A percentile compares a stretch with the other conserved stretches of the same genome.
These are phyloP conservation scores for Collybiopsis confluens DNA, from an alignment of 768 basidiomycete species.

Conservation along the genomic window DNA sequence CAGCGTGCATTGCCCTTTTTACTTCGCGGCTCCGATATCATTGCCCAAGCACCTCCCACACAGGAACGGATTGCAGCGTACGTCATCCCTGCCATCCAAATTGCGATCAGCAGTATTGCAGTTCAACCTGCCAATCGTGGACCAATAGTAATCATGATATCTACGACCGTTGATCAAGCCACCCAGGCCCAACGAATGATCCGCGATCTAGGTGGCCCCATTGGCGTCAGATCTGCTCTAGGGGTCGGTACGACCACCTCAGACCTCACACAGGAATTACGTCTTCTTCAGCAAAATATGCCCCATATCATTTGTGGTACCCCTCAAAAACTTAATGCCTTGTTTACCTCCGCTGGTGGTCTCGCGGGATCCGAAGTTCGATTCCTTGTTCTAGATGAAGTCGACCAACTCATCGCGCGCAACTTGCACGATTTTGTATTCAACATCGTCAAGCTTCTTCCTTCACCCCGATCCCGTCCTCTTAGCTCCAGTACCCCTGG, in stretches of 20 bases:
- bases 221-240: conserved; percentile 87
- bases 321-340: conserved; percentile 90
- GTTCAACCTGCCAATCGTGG: conserved; percentile 63
- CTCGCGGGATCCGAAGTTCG: conserved; percentile 81
- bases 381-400: conserved; percentile 94
- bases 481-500: conserved; percentile 40
- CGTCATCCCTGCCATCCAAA: conserved; percentile 86
- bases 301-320: conserved; percentile 97
- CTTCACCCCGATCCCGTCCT: conserved; percentile 76
- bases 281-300: conserved; percentile 83
- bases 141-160: conserved; percentile 88
- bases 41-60: conserved; percentile 97
- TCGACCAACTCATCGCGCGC: conserved; percentile 95
- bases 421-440: conserved; percentile 95
- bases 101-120: conserved; percentile 63
- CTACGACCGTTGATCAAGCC: conserved; percentile 97
- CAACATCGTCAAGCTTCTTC: conserved; percentile 87
- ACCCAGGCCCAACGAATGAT: conserved; percentile 96
- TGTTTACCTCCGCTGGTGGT: conserved; percentile 79
- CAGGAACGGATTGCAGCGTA: conserved; percentile 98
- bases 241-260: conserved; percentile 74
- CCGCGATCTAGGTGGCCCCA: conserved; percentile 87
- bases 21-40: conserved; percentile 90
- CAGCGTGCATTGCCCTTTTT: conserved; percentile 95
- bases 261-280: conserved; percentile 72